Conservation (phyloP, 495 filamentous ascomycete species). For the Glonium stellatum region DNA sequence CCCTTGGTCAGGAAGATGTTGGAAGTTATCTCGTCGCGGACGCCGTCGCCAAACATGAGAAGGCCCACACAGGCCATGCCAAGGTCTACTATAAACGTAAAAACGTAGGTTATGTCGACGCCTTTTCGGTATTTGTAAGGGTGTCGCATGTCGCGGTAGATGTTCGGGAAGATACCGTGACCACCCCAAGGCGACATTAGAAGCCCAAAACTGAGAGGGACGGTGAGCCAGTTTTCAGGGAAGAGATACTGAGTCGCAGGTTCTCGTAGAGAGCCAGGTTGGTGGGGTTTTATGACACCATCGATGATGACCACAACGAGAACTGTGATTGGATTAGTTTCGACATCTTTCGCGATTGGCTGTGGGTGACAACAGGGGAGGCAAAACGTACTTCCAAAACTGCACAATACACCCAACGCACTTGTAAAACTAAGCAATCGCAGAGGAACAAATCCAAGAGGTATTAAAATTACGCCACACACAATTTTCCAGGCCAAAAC, state of each 20-base stretch:
- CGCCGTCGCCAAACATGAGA: slow-evolving; percentile 86
- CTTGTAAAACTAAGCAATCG: slow-evolving; percentile 82
- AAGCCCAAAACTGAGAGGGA: slow-evolving; percentile 91
- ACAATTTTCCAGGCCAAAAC: slow-evolving; percentile 78
- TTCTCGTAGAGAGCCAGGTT: slow-evolving; percentile 75
- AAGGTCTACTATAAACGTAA: slow-evolving; percentile 77
- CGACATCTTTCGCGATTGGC: neutral
- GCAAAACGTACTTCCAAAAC: slow-evolving; percentile 65
- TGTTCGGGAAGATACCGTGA: slow-evolving; percentile 91
- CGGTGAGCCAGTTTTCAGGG: slow-evolving; percentile 76
- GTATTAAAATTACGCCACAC: slow-evolving; percentile 72
- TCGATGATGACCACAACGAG: slow-evolving; percentile 73
- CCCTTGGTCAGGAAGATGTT: slow-evolving; percentile 68
- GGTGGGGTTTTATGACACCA: slow-evolving; percentile 71
- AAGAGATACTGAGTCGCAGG: slow-evolving; percentile 76
- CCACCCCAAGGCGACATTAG: slow-evolving; percentile 97
- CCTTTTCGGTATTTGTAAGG: slow-evolving; percentile 74
- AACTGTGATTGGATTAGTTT: slow-evolving; percentile 46
- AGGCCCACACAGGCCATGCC: slow-evolving; percentile 74
- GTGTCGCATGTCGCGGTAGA: slow-evolving; percentile 96
- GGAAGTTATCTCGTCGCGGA: slow-evolving; percentile 81
- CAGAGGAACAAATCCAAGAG: slow-evolving; percentile 79
- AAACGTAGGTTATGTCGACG: slow-evolving; percentile 76
- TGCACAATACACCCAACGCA: slow-evolving; percentile 81
- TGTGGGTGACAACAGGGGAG: slow-evolving; percentile 2